A percentile compares a stretch with the other conserved stretches of the same genome.
Conservation (phyloP, 1,284 basidiomycete genomes). For the Austroboletus novae-zelandiae region DNA sequence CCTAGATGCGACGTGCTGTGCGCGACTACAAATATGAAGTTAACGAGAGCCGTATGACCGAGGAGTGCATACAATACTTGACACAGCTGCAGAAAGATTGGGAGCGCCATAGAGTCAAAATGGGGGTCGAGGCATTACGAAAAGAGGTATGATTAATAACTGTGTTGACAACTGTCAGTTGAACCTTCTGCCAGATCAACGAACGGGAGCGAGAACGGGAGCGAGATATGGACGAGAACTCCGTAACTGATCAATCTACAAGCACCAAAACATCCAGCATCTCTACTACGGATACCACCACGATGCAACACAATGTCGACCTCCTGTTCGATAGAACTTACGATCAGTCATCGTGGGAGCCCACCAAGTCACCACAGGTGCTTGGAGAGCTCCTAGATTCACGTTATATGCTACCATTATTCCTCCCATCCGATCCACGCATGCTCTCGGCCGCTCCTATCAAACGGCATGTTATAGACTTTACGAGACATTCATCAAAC, state of each 20-base stretch:
- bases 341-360: slow-evolving; percentile 71
- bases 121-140: slow-evolving; percentile 75
- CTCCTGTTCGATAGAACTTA: slow-evolving; percentile 69
- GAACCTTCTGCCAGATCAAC: slow-evolving; percentile 46
- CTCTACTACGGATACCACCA: slow-evolving; percentile 35
- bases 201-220: slow-evolving; percentile 44
- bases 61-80: slow-evolving; percentile 93
- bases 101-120: slow-evolving; percentile 84
- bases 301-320: slow-evolving; percentile 65
- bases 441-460: slow-evolving; percentile 71
- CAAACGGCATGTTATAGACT: slow-evolving; percentile 39
- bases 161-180: neutral
- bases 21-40: slow-evolving; percentile 96
- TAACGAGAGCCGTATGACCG: slow-evolving; percentile 87
- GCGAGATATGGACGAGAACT: slow-evolving; percentile 45
- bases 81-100: slow-evolving; percentile 94
- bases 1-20: slow-evolving; percentile 85
- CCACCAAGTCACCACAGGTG: slow-evolving; percentile 72
- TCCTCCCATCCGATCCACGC: slow-evolving; percentile 76
- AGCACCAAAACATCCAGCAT: slow-evolving; percentile 30
- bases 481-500: slow-evolving; percentile 25
- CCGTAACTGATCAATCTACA: slow-evolving; percentile 24
- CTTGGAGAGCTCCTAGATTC: slow-evolving; percentile 89
- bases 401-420: slow-evolving; percentile 87
- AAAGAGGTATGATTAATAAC: slow-evolving; percentile 56